Evolutionary conservation across 1,139 yeast genomes (phyloP), one percentile per base, ranked within the genome.

Genomic region (Pichia sp.): DNA sequence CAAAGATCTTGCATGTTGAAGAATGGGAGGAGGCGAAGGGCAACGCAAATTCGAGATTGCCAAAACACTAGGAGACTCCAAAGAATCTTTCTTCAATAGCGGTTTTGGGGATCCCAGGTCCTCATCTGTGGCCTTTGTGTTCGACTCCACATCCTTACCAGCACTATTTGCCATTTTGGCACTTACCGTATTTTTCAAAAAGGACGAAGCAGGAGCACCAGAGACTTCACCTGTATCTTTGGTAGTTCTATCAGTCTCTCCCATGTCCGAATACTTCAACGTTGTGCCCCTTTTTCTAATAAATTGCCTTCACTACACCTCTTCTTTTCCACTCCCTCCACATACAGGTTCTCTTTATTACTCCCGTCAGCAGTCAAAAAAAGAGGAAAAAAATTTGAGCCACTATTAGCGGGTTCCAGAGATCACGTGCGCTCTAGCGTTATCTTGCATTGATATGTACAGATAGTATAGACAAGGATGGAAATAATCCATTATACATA

Each of bases 1-100:
- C 8, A 36, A n/a, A 3, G 26, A 4, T 40, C 54, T 57, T 1
- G 70, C 63, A 26, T 68, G 78, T 61, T 79, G 79, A 52, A 82
- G 70, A 52, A 83, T 82, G 1, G 88, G 87, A 1, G 88, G 87
- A 19, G 88, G 88, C 4, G 87, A 82, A 1, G 88, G 87, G 62
- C 86, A 81, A 57, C 85, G 73, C 52, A 81, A 67, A 62, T 76
- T 80, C 8, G 87, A 80, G 49, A 81, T 72, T 1, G 87, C 86
- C 67, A 80, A 58, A 23, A 68, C 71, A 32, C 72, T 63, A 10
- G 75, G 72, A 4, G 71, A 62, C 4, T 63, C 65, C 11, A 47
- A 54, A n/a, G 59, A 19, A 23, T 59, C 63, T 32, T 58, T 49
- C 4, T 34, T 45, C 2, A 44, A n/a, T 8, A n/a, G 8, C 1